phyloP scores from a whole-genome alignment of 495 filamentous ascomycete species.

The Daldinia grandis region DNA sequence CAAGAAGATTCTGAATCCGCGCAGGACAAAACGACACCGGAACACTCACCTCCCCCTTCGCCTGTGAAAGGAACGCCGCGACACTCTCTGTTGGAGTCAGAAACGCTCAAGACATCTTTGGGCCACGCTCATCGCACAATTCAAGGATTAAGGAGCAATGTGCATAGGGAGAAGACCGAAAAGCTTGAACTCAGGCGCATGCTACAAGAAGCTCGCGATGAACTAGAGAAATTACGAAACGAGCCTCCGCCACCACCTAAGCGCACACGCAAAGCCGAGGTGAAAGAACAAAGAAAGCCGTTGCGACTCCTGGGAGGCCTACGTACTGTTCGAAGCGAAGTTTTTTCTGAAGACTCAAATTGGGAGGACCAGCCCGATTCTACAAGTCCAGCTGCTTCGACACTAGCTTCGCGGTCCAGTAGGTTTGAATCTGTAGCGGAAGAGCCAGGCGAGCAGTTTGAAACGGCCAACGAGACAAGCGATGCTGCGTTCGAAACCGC shows the following conservation, averaged over 20 bases:
- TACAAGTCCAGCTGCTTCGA: slow-evolving; percentile 42
- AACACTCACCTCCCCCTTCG: slow-evolving; percentile 88
- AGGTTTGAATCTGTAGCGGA: slow-evolving; percentile 40
- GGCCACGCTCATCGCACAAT: slow-evolving; percentile 97
- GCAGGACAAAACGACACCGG: slow-evolving; percentile 76
- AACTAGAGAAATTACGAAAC: slow-evolving; percentile 78
- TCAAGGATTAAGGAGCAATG: slow-evolving; percentile 89
- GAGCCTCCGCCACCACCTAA: slow-evolving; percentile 62
- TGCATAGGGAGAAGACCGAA: slow-evolving; percentile 97
- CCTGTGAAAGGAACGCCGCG: slow-evolving; percentile 90
- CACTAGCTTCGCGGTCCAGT: slow-evolving; percentile 44
- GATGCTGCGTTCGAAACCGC: slow-evolving; percentile 89
- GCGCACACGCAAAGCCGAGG: slow-evolving; percentile 76
- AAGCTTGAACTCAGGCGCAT: slow-evolving; percentile 95
- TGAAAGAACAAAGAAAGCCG: slow-evolving; percentile 79
- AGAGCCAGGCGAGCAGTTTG: slow-evolving; percentile 69
- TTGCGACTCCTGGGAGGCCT: slow-evolving; percentile 76
- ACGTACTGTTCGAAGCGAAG: slow-evolving; percentile 77
- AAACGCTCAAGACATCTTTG: slow-evolving; percentile 91
- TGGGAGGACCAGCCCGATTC: slow-evolving; percentile 80
- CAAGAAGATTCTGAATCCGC: slow-evolving; percentile 72
- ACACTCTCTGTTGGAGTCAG: slow-evolving; percentile 88
- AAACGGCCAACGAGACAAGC: slow-evolving; percentile 84
- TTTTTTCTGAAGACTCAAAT: slow-evolving; percentile 77
- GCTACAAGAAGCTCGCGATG: slow-evolving; percentile 94